Percentiles rank a stretch among this genome's conserved stretches.
Conservation (phyloP, 2,329 filamentous ascomycete genomes). For the Metarhizium brunneum region DNA sequence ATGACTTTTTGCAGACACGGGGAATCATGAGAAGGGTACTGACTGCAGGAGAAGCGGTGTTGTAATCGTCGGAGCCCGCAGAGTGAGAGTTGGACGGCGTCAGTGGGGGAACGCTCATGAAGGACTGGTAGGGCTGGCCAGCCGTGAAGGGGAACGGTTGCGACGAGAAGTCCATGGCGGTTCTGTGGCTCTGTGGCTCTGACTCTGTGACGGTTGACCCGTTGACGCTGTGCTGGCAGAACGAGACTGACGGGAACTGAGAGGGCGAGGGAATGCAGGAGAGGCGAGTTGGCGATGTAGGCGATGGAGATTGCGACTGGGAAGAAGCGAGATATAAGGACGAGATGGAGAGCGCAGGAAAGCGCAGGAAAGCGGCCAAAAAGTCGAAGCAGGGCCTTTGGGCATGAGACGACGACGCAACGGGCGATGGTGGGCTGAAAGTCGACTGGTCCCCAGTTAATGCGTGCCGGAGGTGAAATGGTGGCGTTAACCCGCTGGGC, state of each 20-base stretch:
- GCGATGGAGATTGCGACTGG: not conserved
- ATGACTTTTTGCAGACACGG: not conserved
- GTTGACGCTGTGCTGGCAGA: not conserved
- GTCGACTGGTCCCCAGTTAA: not conserved
- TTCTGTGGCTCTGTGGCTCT: not conserved
- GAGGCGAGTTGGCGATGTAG: not conserved
- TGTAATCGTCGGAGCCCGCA: slow-evolving; percentile 5
- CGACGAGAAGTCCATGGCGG: slow-evolving; percentile 41
- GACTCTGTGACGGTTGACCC: too few relatives aligned
- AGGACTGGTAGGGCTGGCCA: slow-evolving; percentile 42
- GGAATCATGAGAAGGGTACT: not conserved
- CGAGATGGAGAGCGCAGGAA: not conserved
- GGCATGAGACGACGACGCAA: not conserved
- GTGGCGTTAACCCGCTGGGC: not conserved
- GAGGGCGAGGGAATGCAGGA: not conserved
- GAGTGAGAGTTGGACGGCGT: slow-evolving; percentile 33
- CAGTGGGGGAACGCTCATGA: slow-evolving; percentile 43
- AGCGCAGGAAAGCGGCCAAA: not conserved
- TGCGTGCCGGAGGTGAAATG: not conserved
- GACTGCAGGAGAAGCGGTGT: slow-evolving; percentile 6
- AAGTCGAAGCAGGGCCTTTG: not conserved
- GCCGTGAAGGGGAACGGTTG: slow-evolving; percentile 35
- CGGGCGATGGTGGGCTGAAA: not conserved
- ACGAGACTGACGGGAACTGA: not conserved
- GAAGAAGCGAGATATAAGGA: not conserved